phyloP scores from a whole-genome alignment of 169 alveolate species.

The Miamiensis avidus region DNA sequence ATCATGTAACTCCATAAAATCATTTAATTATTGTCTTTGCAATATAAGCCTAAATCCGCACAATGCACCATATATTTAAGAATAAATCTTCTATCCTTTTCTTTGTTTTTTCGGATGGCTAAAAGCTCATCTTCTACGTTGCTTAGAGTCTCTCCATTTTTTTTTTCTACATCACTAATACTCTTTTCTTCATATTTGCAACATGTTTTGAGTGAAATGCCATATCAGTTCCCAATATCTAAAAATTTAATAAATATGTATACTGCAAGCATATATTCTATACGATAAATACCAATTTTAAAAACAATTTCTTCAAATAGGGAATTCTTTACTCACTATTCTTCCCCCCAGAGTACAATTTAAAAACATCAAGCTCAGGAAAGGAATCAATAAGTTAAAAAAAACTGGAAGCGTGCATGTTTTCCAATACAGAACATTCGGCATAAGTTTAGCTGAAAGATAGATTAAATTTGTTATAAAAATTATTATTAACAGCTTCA shows the following conservation, averaged over 20 bases:
- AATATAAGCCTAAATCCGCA: too few species aligned
- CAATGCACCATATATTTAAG: too few species aligned
- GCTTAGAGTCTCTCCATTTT: neutral
- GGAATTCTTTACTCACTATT: neutral
- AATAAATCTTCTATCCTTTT: too few species aligned
- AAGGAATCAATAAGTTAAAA: slow-evolving; percentile 18
- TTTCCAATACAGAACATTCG: slow-evolving; percentile 39
- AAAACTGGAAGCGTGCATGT: slow-evolving; percentile 41
- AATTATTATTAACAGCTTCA: slow-evolving; percentile 33
- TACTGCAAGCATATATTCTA: neutral
- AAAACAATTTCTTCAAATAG: neutral
- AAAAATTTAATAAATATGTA: too few species aligned
- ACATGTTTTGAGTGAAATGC: neutral
- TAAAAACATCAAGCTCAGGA: slow-evolving; percentile 27
- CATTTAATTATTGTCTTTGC: too few species aligned
- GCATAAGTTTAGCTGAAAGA: slow-evolving; percentile 10
- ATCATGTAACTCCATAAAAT: too few species aligned
- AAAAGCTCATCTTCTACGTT: too few species aligned
- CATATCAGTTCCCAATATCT: neutral
- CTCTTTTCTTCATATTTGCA: neutral
- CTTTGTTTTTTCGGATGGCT: too few species aligned
- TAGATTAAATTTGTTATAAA: slow-evolving; percentile 31
- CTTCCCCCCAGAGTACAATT: neutral
- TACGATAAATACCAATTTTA: neutral
- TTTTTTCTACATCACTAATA: neutral